Percentiles rank a stretch among this genome's conserved stretches.
Evolutionary conservation across 2,329 filamentous ascomycete species (phyloP).

Genomic region (Alternaria sp.): DNA sequence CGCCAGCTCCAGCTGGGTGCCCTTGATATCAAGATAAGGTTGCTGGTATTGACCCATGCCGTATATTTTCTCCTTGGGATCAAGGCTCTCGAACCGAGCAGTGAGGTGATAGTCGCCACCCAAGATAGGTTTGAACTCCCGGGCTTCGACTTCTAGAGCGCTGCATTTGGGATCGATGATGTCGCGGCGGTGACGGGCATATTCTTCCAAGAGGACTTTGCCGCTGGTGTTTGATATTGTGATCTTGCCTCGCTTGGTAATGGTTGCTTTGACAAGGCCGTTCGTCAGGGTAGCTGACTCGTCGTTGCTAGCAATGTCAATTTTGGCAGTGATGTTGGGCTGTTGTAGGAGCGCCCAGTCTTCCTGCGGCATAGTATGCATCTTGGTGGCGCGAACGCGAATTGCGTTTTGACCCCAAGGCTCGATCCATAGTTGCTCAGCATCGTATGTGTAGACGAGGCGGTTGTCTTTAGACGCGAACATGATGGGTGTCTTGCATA

Average conservation of each 20-base stretch:
- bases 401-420: conserved; percentile 60
- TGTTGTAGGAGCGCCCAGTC: conserved; percentile 36
- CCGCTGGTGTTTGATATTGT: conserved; percentile 55
- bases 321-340: conserved; percentile 1
- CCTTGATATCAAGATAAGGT: conserved; percentile 69
- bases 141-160: conserved; percentile 64
- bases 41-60: conserved; percentile 77
- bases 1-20: conserved; percentile 68
- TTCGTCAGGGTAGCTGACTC: conserved; percentile 56
- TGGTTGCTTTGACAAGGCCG: conserved; percentile 58
- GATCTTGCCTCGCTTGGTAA: conserved; percentile 61
- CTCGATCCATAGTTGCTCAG: conserved; percentile 59
- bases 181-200: conserved; percentile 60
- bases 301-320: conserved; percentile 21
- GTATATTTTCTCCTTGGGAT: conserved; percentile 67
- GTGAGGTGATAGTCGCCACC: conserved; percentile 66
- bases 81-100: conserved; percentile 64
- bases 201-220: conserved; percentile 62
- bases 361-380: conserved; percentile 33
- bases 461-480: conserved; percentile 6
- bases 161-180: conserved; percentile 66
- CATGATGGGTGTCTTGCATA: background rate
- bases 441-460: conserved; percentile 66
- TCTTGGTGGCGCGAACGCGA: conserved; percentile 58
- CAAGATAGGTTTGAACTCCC: conserved; percentile 64